phyloP scores from a whole-genome alignment of 1,284 basidiomycete genomes.

The Cutaneotrichosporon cutaneum region DNA sequence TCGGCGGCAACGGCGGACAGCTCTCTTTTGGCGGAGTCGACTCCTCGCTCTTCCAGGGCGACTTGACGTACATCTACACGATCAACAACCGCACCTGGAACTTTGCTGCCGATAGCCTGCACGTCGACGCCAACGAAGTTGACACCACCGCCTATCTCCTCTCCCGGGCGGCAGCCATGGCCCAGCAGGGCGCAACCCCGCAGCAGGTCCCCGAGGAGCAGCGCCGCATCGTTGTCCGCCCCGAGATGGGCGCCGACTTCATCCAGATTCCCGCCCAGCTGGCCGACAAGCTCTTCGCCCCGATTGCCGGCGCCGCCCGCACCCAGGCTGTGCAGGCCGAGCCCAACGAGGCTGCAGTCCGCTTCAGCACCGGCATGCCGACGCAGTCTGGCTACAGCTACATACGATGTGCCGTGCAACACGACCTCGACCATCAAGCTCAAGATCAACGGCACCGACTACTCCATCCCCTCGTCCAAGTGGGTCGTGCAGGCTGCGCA shows the following conservation, averaged over 20 bases:
- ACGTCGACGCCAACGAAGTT: neutral
- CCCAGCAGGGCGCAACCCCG: neutral
- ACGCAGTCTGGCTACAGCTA: neutral
- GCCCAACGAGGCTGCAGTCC: neutral
- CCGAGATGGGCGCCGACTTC: neutral
- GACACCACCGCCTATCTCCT: neutral
- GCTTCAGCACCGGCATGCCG: neutral
- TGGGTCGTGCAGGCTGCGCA: neutral
- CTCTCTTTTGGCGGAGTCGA: conserved; percentile 1
- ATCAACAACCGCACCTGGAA: conserved; percentile 3
- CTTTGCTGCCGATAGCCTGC: neutral
- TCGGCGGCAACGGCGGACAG: neutral
- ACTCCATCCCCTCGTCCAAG: neutral
- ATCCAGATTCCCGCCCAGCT: neutral
- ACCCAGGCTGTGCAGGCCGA: neutral
- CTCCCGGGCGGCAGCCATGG: neutral
- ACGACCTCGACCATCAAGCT: neutral
- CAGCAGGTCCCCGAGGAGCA: neutral
- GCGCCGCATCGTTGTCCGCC: neutral
- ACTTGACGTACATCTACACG: neutral
- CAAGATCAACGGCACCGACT: neutral
- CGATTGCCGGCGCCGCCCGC: neutral
- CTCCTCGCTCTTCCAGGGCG: neutral
- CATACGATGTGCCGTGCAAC: conserved; percentile 4
- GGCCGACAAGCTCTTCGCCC: neutral